Evolutionary conservation across 2,329 filamentous ascomycete species (phyloP), one percentile per base, ranked within the genome.

Genomic region (Diplodia scrobiculata): DNA sequence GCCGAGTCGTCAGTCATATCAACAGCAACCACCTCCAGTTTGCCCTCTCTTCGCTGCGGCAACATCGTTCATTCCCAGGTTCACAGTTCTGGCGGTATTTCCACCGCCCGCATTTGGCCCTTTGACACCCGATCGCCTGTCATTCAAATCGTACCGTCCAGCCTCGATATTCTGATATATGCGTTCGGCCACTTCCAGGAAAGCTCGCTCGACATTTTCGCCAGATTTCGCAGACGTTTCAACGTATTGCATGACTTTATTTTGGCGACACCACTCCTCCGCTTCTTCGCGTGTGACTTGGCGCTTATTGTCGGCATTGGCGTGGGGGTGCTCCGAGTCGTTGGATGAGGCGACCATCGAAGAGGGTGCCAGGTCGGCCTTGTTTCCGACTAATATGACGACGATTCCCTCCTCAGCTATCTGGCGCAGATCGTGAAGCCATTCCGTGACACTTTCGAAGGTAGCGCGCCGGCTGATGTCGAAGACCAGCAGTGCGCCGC

Each of bases 121-220:
- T 77, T 97, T 98, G 68, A 99, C 93, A 29, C 95, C 95, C 68
- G 90, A 94, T 74, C 93, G 86, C 74, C 94, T 85, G 78, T 98
- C 94, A 75, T 97, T 96, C 71, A 98, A 81, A 79, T 99, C 93
- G 76, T 98, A 98, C 76, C 88, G 91, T 11, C 95, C 95, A 1
- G 91, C 91, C 81, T 97, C 92, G 69, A 99, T 97, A 74, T 98
- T 98, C 76, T 94, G 88, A 76, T 96, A 96, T 81, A 99, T 98
- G 77, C 93, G 85, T 82, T 97, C 92, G 21, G 95, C 92, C 14
- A 98, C 93, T 74, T 95, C 88, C 75, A 96, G 85, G 74, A 99
- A 99, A 1, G 95, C 95, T 71, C 88, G 86, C 78, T 99, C 95
- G 41, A 99, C 95, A 60, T 92, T 92, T 75, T 96, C 92, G 63